These are phyloP conservation scores for Boletus tylopilopsis DNA, from an alignment of 768 basidiomycete species.

Conservation along the genomic window DNA sequence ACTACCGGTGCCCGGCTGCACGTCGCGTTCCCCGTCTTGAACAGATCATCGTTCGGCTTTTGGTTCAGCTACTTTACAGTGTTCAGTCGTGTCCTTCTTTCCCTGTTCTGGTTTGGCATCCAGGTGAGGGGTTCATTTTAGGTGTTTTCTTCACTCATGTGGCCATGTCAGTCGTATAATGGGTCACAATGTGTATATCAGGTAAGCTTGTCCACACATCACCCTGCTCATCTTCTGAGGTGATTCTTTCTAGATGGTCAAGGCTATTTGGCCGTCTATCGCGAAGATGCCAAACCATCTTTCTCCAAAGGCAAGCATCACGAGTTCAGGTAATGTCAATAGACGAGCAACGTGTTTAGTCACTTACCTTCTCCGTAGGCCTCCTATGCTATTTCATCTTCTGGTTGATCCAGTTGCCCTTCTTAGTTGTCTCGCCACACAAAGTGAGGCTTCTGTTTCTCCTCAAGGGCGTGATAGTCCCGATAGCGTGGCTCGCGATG, in stretches of 20 bases:
- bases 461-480: slow-evolving; percentile 62
- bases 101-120: slow-evolving; percentile 81
- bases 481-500: slow-evolving; percentile 63
- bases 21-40: slow-evolving; percentile 73
- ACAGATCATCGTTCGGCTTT: slow-evolving; percentile 83
- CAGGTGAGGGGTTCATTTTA: slow-evolving; percentile 41
- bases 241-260: slow-evolving; percentile 52
- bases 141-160: neutral
- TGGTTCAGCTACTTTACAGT: slow-evolving; percentile 88
- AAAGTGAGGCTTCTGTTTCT: slow-evolving; percentile 75
- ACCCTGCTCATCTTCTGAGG: no score
- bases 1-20: slow-evolving; percentile 75
- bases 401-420: slow-evolving; percentile 74
- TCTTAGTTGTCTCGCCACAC: slow-evolving; percentile 75
- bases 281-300: slow-evolving; percentile 63
- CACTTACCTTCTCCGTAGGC: slow-evolving; percentile 33
- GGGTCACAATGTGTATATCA: slow-evolving; percentile 78
- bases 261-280: slow-evolving; percentile 78
- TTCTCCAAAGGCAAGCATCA: slow-evolving; percentile 54
- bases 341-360: neutral
- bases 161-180: slow-evolving; percentile 42
- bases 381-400: slow-evolving; percentile 74
- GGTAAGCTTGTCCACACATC: slow-evolving; percentile 15
- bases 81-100: slow-evolving; percentile 67
- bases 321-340: slow-evolving; percentile 45